Evolutionary conservation across 495 filamentous ascomycete genomes (phyloP), one percentile per base, ranked within the genome.

Genomic region (Melanomma pulvis-pyrius): DNA sequence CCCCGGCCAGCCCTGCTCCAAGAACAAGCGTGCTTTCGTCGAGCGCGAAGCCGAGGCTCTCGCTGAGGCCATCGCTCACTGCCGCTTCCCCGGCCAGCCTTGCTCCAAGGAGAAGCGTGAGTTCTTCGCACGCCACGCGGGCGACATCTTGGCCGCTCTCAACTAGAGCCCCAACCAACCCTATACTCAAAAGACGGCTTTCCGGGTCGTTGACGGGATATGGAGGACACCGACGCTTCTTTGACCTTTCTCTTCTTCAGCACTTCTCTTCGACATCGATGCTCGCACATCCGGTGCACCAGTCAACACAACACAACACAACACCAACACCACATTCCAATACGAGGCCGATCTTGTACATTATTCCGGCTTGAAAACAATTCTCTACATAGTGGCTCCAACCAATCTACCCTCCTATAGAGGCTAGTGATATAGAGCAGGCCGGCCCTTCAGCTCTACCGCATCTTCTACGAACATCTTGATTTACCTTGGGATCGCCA

Each of bases 1-100:
- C 36, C 28, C 47, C 22, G 64, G 58, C 25, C 57, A 65, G 34
- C 59, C 65, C 39, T 68, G 65, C 53, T 29, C 30, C 34, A 63
- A 67, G 61, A 11, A 22, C 6, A 61, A 58, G 26, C 54, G 54
- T 41, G 54, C 30, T 28, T 22, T 36, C 9, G 25, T 21, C 15
- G 48, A 50, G 48, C 39, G 39, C n/a, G 39, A 44, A 44, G 39
- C 39, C 17, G 39, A 44, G 17, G 25, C 51, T 26, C 25, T 54
- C 12, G 51, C 51, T 24, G 54, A 58, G 54, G 32, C 54, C 21
- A 26, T 41, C 24, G 51, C 51, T 34, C 21, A 58, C 55, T 67
- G 68, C 47, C 48, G 29, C 36, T 54, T 53, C 26, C 28, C 47
- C 17, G 64, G 58, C n/a, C 57, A 65, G 47, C 59, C 65, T 29